These are phyloP conservation scores for Aspergillus quadrilineatus DNA, from an alignment of 2,329 filamentous ascomycete species.

Conservation along the genomic window DNA sequence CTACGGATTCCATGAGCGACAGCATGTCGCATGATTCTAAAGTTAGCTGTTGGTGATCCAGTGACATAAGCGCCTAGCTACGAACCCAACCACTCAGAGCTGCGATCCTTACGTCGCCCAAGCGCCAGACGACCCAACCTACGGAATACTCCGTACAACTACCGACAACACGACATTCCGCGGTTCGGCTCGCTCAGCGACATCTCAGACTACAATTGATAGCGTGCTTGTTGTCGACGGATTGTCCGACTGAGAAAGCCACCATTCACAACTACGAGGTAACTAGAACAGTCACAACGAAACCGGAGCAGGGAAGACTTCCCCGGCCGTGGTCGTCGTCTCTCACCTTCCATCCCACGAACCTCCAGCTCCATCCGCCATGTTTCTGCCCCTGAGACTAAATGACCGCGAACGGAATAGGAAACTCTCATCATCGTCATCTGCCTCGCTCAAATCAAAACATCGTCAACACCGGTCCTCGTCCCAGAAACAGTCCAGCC, in stretches of 20 bases:
- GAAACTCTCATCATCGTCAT: conserved; percentile 28
- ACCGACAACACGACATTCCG: conserved; percentile 5
- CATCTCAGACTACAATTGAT: not conserved
- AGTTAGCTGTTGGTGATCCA: conserved; percentile 24
- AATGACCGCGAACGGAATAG: conserved; percentile 36
- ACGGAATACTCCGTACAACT: not conserved
- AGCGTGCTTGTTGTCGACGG: conserved; percentile 10
- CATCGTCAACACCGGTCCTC: conserved; percentile 31
- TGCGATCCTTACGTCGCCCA: conserved; percentile 23
- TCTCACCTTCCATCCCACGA: conserved; percentile 23
- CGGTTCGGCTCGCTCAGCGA: not conserved
- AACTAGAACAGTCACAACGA: conserved; percentile 23
- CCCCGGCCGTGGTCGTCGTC: conserved; percentile 13
- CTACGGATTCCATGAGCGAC: conserved; percentile 12
- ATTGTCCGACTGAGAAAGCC: not conserved
- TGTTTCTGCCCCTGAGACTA: conserved; percentile 41
- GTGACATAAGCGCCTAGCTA: conserved; percentile 30
- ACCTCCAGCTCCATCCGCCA: conserved; percentile 26
- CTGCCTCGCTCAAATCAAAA: conserved; percentile 28
- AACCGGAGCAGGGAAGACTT: conserved; percentile 13
- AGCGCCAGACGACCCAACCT: conserved; percentile 31
- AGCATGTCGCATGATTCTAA: conserved; percentile 30
- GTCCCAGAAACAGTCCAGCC: conserved; percentile 32
- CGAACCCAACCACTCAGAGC: conserved; percentile 28
- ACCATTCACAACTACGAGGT: conserved; percentile 21